Evolutionary conservation across 139 green algal genomes (phyloP).

Genomic region (Volvox reticuliferus): DNA sequence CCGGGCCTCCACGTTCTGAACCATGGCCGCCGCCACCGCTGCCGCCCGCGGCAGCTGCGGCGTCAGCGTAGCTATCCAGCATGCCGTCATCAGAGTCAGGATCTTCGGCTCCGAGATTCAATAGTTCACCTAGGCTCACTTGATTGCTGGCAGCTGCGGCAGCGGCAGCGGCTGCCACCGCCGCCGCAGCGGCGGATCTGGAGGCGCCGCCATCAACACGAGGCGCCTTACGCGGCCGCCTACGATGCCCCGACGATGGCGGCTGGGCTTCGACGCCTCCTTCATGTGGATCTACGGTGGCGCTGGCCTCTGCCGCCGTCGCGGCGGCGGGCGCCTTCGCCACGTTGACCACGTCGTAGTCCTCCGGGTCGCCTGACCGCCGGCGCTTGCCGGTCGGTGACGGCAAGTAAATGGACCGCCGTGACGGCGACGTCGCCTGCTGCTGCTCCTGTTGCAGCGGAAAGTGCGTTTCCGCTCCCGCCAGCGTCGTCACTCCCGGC

Average conservation of each 20-base stretch:
- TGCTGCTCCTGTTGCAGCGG: not conserved
- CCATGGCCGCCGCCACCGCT: not conserved
- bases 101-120: conserved; percentile 28
- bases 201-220: conserved; percentile 13
- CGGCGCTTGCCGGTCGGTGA: conserved; percentile 10
- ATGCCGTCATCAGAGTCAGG: not conserved
- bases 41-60: not conserved
- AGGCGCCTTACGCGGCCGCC: conserved; percentile 29
- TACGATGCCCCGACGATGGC: not conserved
- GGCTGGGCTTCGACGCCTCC: not conserved
- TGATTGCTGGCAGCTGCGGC: not conserved
- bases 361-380: not conserved
- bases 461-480: not conserved
- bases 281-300: not conserved
- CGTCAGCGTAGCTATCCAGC: not conserved
- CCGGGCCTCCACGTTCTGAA: not conserved
- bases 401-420: conserved; percentile 34
- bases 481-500: not conserved
- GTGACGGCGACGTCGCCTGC: not conserved
- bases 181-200: not conserved
- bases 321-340: not conserved
- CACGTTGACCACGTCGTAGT: not conserved
- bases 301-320: not conserved
- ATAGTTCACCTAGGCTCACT: conserved; percentile 4
- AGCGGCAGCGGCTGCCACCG: not conserved